Evolutionary conservation across 2,329 filamentous ascomycete genomes (phyloP), one percentile per base, ranked within the genome.

Genomic region (Cladophialophora psammophila): DNA sequence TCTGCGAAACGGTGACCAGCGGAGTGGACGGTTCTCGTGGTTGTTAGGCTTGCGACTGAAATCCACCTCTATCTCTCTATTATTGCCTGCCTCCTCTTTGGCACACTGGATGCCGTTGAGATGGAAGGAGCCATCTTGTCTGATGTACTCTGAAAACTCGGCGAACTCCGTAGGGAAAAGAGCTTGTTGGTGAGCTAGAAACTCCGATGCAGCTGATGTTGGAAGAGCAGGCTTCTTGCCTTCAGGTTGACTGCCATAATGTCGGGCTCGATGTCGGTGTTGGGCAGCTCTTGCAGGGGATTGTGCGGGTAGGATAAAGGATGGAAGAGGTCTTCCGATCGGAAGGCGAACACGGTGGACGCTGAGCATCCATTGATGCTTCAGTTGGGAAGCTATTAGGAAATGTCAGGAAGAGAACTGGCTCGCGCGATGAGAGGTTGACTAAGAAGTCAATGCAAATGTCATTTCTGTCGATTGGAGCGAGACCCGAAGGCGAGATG

Each of bases 291-390:
- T 45, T 9, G 15, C 31, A 18, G 5, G 31, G 32, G 12, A 26
- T 54, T 48, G 57, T 31, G 31, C n/a, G 36, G 40, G 20, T 18
- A 34, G 53, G 8, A 52, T 9, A 54, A 18, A 20, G 38, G 42
- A n/a, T 9, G 20, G 38, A 8, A 26, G 38, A 50, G 36, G 38
- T 35, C 63, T 32, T 26, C 38, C 45, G 38, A 34, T n/a, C 36
- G 50, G 57, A 32, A 62, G 36, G 50, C 40, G 60, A 32, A 56
- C 55, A 34, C 60, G 59, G 26, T 35, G 63, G 55, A 65, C 63
- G 64, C 53, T 61, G 67, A 66, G 50, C 67, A 69, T 69, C 67
- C 67, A 69, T 69, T 62, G 67, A 69, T 64, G 64, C 63, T 69
- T 66, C 67, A 54, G 55, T 40, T 6, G 40, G 35, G 60, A 64